Conservation (phyloP, 1,284 basidiomycete species). For the Phlebopus sp. region DNA sequence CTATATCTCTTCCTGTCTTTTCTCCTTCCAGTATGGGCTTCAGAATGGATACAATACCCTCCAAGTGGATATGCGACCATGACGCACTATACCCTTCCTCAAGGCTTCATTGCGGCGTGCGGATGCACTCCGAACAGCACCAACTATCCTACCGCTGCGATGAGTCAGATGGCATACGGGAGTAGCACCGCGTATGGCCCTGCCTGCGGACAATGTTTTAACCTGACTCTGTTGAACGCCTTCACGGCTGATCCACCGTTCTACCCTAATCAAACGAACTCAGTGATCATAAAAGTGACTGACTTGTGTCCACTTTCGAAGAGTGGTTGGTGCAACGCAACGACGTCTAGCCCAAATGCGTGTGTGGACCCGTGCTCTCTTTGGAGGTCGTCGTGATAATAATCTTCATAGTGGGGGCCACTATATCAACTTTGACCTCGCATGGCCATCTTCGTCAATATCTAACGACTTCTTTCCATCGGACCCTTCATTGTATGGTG, state of each 20-base stretch:
- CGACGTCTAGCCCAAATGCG: conserved; percentile 56
- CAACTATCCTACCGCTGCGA: conserved; percentile 71
- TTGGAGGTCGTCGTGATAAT: conserved; percentile 1
- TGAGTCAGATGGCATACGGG: conserved; percentile 75
- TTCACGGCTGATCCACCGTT: conserved; percentile 66
- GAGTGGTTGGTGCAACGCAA: conserved; percentile 67
- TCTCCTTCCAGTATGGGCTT: conserved; percentile 18
- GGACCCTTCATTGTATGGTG: conserved; percentile 56
- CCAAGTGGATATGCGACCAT: conserved; percentile 53
- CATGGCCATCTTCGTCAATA: conserved; percentile 70
- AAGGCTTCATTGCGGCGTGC: conserved; percentile 53
- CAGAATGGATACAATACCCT: conserved; percentile 60
- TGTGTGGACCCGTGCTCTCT: conserved; percentile 34
- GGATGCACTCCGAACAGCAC: conserved; percentile 70
- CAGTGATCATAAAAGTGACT: conserved; percentile 68
- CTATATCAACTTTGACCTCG: conserved; percentile 74
- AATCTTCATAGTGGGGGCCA: conserved; percentile 49
- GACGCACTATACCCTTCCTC: conserved; percentile 62
- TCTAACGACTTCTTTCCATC: conserved; percentile 71
- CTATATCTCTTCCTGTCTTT: conserved; percentile 25
- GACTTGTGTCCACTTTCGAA: conserved; percentile 66
- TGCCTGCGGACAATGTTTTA: conserved; percentile 74
- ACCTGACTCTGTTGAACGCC: conserved; percentile 67
- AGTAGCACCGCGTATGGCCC: conserved; percentile 72
- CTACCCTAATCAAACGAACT: conserved; percentile 58